Evolutionary conservation across 2,329 filamentous ascomycete species (phyloP).

Genomic region (Ophiostoma australiae): DNA sequence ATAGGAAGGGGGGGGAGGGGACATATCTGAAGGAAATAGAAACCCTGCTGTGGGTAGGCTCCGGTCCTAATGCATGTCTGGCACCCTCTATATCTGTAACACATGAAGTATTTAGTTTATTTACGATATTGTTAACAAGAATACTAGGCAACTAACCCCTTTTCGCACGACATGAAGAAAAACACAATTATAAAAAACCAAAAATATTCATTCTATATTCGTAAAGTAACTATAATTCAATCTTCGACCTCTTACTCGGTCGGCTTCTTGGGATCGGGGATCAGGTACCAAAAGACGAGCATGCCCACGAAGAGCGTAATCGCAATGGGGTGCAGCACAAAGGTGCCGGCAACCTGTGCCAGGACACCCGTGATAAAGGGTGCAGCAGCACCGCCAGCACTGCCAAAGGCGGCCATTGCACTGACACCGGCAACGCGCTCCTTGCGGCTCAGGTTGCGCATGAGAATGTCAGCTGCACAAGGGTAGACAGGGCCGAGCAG

Average conservation of each 20-base stretch:
- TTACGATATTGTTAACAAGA: no score
- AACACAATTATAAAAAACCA: no score
- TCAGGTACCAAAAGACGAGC: constrained; percentile 58
- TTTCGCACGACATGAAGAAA: no score
- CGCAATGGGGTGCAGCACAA: constrained; percentile 62
- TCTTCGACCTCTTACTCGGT: constrained; percentile 42
- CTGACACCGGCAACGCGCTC: constrained; percentile 61
- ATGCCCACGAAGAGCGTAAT: constrained; percentile 61
- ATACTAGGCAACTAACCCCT: no score
- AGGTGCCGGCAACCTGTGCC: constrained; percentile 58
- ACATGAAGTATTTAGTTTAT: no score
- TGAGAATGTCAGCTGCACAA: constrained; percentile 61
- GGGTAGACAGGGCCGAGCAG: constrained; percentile 76
- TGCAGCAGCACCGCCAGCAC: constrained; percentile 61
- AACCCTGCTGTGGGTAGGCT: no score
- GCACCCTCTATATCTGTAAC: no score
- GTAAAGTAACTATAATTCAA: no score
- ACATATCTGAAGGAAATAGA: no score
- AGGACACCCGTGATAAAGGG: constrained; percentile 62
- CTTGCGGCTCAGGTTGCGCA: constrained; percentile 52
- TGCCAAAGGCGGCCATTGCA: constrained; percentile 65
- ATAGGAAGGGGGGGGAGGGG: no score
- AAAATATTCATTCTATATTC: no score
- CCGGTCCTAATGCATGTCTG: no score
- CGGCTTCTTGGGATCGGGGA: constrained; percentile 56